Percentiles rank a stretch among this genome's conserved stretches.
Evolutionary conservation across 108 stramenopile genomes (phyloP).

Genomic region (Cylindrotheca closterium): DNA sequence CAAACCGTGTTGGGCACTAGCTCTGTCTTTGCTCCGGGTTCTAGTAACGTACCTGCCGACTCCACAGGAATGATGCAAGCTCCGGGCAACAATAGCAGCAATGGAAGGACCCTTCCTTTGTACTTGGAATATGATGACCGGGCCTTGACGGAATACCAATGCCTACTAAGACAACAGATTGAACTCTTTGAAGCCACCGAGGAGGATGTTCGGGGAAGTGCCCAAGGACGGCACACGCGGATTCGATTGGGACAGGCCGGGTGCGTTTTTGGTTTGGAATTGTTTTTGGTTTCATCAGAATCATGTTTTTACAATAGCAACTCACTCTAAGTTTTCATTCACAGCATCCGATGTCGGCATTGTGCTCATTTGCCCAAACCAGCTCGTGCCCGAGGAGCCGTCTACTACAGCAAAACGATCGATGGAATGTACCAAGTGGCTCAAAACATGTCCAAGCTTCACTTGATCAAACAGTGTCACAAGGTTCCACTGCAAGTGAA

Average conservation of each 20-base stretch:
- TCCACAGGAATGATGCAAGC: not conserved
- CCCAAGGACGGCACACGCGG: constrained; percentile 33
- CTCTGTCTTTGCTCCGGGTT: not conserved
- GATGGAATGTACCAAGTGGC: constrained; percentile 46
- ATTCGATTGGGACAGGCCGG: constrained; percentile 44
- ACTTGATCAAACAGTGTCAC: constrained; percentile 34
- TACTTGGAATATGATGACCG: constrained; percentile 33
- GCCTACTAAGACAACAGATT: constrained; percentile 38
- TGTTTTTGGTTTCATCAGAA: constrained; percentile 3
- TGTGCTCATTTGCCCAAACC: constrained; percentile 25
- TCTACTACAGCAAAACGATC: constrained; percentile 28
- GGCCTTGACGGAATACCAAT: constrained; percentile 40
- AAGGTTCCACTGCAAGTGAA: constrained; percentile 24
- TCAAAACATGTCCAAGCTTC: constrained; percentile 46
- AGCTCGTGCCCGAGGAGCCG: constrained; percentile 31
- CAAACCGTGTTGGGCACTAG: not conserved
- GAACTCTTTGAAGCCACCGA: constrained; percentile 38
- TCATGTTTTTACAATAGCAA: not conserved
- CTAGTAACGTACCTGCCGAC: not conserved
- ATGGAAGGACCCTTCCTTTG: not conserved
- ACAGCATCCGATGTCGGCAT: constrained; percentile 37
- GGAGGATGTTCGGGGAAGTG: constrained; percentile 32
- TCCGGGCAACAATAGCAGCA: not conserved
- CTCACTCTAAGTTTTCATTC: not conserved
- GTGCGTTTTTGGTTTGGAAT: constrained; percentile 7